Evolutionary conservation across 805 yeast genomes (phyloP).

Genomic region (Peterozyma toletana): DNA sequence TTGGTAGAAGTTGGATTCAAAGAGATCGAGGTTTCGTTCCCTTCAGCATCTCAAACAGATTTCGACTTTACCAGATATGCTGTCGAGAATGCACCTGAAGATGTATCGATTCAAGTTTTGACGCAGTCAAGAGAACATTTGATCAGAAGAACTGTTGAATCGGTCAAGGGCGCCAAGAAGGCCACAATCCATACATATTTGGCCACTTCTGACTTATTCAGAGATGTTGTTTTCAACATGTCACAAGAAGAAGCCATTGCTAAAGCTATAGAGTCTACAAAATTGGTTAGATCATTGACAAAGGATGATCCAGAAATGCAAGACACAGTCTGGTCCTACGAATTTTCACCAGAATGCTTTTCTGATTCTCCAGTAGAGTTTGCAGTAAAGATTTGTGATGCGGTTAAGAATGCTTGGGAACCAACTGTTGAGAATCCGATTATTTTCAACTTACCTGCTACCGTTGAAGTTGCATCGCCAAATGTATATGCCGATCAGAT

Average conservation of each 20-base stretch:
- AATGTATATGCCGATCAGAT: slow-evolving; percentile 81
- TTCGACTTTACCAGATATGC: slow-evolving; percentile 76
- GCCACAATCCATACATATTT: slow-evolving; percentile 74
- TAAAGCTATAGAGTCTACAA: slow-evolving; percentile 57
- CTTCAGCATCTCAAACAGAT: slow-evolving; percentile 73
- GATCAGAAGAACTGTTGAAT: slow-evolving; percentile 64
- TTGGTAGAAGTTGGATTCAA: slow-evolving; percentile 70
- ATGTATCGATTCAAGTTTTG: slow-evolving; percentile 70
- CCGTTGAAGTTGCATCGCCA: slow-evolving; percentile 78
- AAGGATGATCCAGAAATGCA: slow-evolving; percentile 52
- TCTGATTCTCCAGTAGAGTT: slow-evolving; percentile 62
- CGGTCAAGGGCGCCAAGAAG: slow-evolving; percentile 64
- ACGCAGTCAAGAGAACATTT: slow-evolving; percentile 73
- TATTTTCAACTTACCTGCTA: slow-evolving; percentile 78
- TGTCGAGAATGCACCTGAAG: slow-evolving; percentile 66
- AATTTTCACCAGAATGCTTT: slow-evolving; percentile 78
- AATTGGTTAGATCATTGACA: slow-evolving; percentile 57
- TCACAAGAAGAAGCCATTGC: slow-evolving; percentile 50
- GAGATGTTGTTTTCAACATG: slow-evolving; percentile 64
- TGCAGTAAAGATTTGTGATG: slow-evolving; percentile 62
- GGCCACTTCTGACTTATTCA: slow-evolving; percentile 70
- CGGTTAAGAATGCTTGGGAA: slow-evolving; percentile 69
- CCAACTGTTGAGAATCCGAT: slow-evolving; percentile 61
- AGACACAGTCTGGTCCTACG: slow-evolving; percentile 64
- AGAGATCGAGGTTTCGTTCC: slow-evolving; percentile 80